Conservation (phyloP, 306 rosid genomes). For the Sesbania bispinosa region DNA sequence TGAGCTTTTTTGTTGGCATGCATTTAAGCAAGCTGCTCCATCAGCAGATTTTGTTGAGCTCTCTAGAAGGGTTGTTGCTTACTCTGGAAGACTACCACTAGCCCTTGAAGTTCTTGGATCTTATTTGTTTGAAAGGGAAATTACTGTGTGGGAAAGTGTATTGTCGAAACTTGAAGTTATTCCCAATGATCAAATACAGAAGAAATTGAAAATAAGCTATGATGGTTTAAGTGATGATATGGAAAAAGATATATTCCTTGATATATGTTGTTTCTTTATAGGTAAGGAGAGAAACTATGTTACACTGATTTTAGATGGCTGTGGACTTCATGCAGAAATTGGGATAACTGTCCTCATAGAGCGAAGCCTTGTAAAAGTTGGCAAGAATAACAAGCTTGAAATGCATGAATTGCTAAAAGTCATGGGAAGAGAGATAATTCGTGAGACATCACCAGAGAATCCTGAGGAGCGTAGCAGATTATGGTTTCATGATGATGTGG, state of each 20-base stretch:
- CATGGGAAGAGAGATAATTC: background rate
- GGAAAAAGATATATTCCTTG: background rate
- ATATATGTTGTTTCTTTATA: background rate
- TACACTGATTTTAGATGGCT: background rate
- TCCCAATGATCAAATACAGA: background rate
- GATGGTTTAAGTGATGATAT: background rate
- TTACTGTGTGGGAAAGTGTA: background rate
- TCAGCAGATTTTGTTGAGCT: background rate
- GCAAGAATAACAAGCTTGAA: background rate
- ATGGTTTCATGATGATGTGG: background rate
- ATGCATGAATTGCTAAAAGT: background rate
- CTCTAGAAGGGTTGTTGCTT: background rate
- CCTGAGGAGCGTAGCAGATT: background rate
- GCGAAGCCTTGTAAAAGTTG: no score
- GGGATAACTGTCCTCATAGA: no score
- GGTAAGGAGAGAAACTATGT: background rate
- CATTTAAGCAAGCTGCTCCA: background rate
- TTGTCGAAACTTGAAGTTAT: background rate
- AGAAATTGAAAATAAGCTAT: no score
- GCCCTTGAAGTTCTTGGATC: background rate
- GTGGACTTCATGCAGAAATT: background rate
- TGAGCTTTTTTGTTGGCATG: background rate
- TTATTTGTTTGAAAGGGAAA: background rate
- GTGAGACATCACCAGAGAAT: background rate
- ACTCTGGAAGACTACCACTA: background rate